Percentiles rank a stretch among this genome's conserved stretches.
phyloP scores from a whole-genome alignment of 805 yeast species.

The Pichia membranifaciens region DNA sequence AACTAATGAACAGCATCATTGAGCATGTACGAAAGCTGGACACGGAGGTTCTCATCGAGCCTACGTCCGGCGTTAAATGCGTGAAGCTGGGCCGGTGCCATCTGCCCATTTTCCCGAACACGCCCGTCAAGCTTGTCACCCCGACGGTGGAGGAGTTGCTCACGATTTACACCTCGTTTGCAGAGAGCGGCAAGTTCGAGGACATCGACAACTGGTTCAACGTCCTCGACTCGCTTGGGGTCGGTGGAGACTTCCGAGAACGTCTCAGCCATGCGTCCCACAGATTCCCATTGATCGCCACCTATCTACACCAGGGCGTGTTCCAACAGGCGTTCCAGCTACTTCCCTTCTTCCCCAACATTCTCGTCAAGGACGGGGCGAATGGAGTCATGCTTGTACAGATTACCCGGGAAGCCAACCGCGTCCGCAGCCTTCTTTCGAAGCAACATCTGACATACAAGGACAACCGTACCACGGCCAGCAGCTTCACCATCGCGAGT shows the following conservation, averaged over 20 bases:
- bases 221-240: slow-evolving; percentile 52
- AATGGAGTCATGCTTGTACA: slow-evolving; percentile 52
- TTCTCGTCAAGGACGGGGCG: slow-evolving; percentile 62
- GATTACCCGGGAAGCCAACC: slow-evolving; percentile 27
- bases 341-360: slow-evolving; percentile 66
- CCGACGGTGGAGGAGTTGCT: slow-evolving; percentile 66
- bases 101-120: slow-evolving; percentile 43
- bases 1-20: slow-evolving; percentile 36
- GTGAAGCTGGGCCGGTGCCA: slow-evolving; percentile 35
- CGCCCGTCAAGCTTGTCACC: slow-evolving; percentile 43
- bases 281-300: slow-evolving; percentile 23
- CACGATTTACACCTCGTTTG: slow-evolving; percentile 47
- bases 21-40: slow-evolving; percentile 16
- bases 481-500: slow-evolving; percentile 18
- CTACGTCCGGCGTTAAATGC: slow-evolving; percentile 69
- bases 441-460: neutral
- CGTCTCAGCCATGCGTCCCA: slow-evolving; percentile 34
- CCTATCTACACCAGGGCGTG: slow-evolving; percentile 37
- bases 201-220: slow-evolving; percentile 71
- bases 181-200: slow-evolving; percentile 35
- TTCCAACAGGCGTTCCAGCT: slow-evolving; percentile 65
- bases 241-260: slow-evolving; percentile 42
- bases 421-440: slow-evolving; percentile 9
- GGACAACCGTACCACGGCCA: neutral
- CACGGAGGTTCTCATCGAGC: slow-evolving; percentile 54